These are phyloP conservation scores for Viridothelium virens DNA, from an alignment of 495 filamentous ascomycete species.

Conservation along the genomic window DNA sequence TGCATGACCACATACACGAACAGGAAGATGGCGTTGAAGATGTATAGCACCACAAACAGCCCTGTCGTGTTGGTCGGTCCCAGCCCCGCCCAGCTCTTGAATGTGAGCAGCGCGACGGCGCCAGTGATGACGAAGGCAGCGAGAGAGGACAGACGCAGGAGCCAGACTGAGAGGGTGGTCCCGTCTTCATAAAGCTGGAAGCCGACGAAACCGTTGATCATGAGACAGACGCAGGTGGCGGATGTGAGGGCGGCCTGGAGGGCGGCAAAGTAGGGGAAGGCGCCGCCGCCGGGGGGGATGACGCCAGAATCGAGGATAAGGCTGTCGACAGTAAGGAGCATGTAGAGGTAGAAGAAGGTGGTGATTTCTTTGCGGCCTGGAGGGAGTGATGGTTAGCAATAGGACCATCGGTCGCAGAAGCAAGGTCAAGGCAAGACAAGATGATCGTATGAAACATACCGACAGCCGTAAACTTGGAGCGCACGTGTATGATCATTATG, in stretches of 20 bases:
- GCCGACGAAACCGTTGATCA: slow-evolving; percentile 97
- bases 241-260: slow-evolving; percentile 86
- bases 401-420: neutral
- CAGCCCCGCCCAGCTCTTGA: slow-evolving; percentile 84
- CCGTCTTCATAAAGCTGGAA: slow-evolving; percentile 99
- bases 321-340: slow-evolving; percentile 79
- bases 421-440: too few species aligned
- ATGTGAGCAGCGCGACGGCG: slow-evolving; percentile 81
- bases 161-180: slow-evolving; percentile 91
- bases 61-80: slow-evolving; percentile 77
- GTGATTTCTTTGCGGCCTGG: slow-evolving; percentile 96
- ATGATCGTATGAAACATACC: slow-evolving; percentile 51
- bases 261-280: slow-evolving; percentile 87
- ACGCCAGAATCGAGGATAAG: slow-evolving; percentile 91
- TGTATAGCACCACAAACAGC: slow-evolving; percentile 85
- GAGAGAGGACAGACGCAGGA: slow-evolving; percentile 67
- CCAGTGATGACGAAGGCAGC: slow-evolving; percentile 82
- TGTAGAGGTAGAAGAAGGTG: slow-evolving; percentile 94
- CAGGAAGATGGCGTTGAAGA: slow-evolving; percentile 80
- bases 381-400: slow-evolving; percentile 19
- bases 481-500: slow-evolving; percentile 93
- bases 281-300: slow-evolving; percentile 66
- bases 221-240: slow-evolving; percentile 75
- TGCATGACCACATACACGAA: slow-evolving; percentile 83
- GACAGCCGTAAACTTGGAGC: slow-evolving; percentile 96